Conservation (phyloP, 2,329 filamentous ascomycete genomes). For the Taxawa tesnikishii region DNA sequence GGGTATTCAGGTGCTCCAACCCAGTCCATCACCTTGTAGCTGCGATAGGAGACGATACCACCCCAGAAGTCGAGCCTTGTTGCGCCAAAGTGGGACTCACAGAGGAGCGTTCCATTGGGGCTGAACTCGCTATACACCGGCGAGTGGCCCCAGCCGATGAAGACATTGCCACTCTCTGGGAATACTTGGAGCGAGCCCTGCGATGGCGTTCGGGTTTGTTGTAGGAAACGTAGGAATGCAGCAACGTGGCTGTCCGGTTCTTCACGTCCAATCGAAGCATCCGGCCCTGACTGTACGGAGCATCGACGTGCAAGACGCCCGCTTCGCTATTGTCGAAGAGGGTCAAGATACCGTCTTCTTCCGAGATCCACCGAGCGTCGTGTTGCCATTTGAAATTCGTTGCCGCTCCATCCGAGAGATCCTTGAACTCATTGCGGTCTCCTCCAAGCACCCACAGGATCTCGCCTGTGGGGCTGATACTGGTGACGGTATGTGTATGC, state of each 20-base stretch:
- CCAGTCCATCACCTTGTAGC: constrained; percentile 21
- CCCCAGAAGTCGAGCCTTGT: constrained; percentile 17
- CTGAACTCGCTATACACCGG: constrained; percentile 37
- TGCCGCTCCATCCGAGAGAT: constrained; percentile 13
- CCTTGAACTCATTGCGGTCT: constrained; percentile 16
- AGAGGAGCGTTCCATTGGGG: constrained; percentile 25
- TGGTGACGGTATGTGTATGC: constrained; percentile 31
- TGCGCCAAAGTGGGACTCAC: constrained; percentile 29
- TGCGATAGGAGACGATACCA: constrained; percentile 24
- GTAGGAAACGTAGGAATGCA: constrained; percentile 30
- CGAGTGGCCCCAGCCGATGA: constrained; percentile 43
- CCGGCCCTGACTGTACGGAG: constrained; percentile 25
- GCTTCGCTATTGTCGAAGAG: constrained; percentile 40
- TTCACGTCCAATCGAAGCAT: constrained; percentile 23
- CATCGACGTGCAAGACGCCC: constrained; percentile 25
- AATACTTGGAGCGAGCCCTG: constrained; percentile 42
- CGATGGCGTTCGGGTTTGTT: constrained; percentile 31
- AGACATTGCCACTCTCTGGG: constrained; percentile 13
- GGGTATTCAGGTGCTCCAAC: constrained; percentile 13
- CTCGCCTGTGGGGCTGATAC: constrained; percentile 31
- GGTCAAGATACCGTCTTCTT: constrained; percentile 11
- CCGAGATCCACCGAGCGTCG: constrained; percentile 26
- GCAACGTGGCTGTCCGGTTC: constrained; percentile 30
- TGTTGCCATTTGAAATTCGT: constrained; percentile 36
- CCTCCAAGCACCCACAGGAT: constrained; percentile 40